These are phyloP conservation scores for Plectosphaerella plurivora DNA, from an alignment of 2,329 filamentous ascomycete genomes.

Conservation along the genomic window DNA sequence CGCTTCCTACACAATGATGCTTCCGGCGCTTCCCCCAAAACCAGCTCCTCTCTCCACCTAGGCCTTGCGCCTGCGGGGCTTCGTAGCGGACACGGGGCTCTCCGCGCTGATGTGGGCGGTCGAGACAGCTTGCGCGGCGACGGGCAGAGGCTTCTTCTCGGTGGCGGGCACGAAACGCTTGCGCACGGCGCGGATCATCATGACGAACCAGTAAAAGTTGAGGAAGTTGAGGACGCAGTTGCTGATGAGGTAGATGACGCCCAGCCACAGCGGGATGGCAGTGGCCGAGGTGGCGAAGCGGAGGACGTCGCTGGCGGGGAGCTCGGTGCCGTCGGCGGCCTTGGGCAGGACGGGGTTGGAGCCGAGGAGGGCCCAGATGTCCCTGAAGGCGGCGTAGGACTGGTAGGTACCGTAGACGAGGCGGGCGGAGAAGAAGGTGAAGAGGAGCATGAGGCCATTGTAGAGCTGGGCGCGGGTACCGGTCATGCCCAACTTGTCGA, in stretches of 20 bases:
- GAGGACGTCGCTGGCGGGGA: slow-evolving; percentile 32
- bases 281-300: slow-evolving; percentile 43
- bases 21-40: too few relatives aligned
- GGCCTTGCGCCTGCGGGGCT: not conserved
- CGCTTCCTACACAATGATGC: too few relatives aligned
- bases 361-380: slow-evolving; percentile 59
- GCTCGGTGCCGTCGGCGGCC: slow-evolving; percentile 20
- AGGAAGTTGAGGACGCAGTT: slow-evolving; percentile 71
- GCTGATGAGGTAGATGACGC: slow-evolving; percentile 59
- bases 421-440: slow-evolving; percentile 72
- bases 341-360: slow-evolving; percentile 25
- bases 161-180: slow-evolving; percentile 57
- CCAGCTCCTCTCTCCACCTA: not conserved
- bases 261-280: slow-evolving; percentile 66
- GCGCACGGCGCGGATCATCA: slow-evolving; percentile 77
- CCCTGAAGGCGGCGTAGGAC: slow-evolving; percentile 63
- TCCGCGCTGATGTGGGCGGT: not conserved
- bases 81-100: not conserved
- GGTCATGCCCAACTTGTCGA: slow-evolving; percentile 79
- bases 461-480: slow-evolving; percentile 69
- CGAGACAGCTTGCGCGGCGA: not conserved
- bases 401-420: slow-evolving; percentile 75
- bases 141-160: slow-evolving; percentile 13
- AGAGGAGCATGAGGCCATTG: slow-evolving; percentile 69
- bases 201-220: slow-evolving; percentile 82